Percentiles rank a stretch among this genome's conserved stretches.
These are phyloP conservation scores for Cyclotella cryptica DNA, from an alignment of 108 stramenopile genomes.

Conservation along the genomic window DNA sequence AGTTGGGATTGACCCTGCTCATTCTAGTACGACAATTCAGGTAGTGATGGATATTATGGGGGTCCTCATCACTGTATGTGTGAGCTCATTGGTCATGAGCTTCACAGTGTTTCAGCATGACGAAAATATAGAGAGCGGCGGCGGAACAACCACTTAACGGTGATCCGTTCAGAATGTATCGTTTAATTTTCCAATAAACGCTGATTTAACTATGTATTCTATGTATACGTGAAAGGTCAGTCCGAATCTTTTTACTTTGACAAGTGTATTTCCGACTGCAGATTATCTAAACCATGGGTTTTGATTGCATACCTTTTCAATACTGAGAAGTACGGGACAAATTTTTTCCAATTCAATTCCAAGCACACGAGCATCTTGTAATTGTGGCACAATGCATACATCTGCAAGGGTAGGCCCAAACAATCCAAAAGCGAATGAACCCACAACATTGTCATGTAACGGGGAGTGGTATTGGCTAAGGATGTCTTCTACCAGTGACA, in stretches of 20 bases:
- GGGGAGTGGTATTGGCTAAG: slow-evolving; percentile 30
- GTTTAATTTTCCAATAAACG: not conserved
- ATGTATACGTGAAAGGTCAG: too few relatives aligned
- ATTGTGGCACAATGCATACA: slow-evolving; percentile 69
- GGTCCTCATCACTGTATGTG: slow-evolving; percentile 78
- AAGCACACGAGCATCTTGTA: slow-evolving; percentile 71
- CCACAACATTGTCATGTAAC: slow-evolving; percentile 19
- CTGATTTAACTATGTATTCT: not conserved
- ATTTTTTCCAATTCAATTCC: slow-evolving; percentile 64
- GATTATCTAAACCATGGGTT: slow-evolving; percentile 70
- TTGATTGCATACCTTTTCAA: slow-evolving; percentile 58
- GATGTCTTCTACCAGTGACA: slow-evolving; percentile 59
- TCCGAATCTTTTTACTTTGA: not conserved
- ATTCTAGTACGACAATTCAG: slow-evolving; percentile 89
- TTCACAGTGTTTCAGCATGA: slow-evolving; percentile 40
- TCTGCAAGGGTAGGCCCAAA: slow-evolving; percentile 82
- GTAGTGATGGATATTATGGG: slow-evolving; percentile 95
- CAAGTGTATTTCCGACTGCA: not conserved
- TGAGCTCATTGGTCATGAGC: slow-evolving; percentile 54
- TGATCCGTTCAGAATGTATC: not conserved
- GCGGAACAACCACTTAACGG: not conserved
- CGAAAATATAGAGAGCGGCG: not conserved
- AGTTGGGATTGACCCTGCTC: slow-evolving; percentile 89
- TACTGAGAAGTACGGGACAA: slow-evolving; percentile 59
- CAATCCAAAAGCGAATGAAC: slow-evolving; percentile 73